Evolutionary conservation across 495 filamentous ascomycete genomes (phyloP), one percentile per base, ranked within the genome.

Genomic region (Xylaria telfairii): DNA sequence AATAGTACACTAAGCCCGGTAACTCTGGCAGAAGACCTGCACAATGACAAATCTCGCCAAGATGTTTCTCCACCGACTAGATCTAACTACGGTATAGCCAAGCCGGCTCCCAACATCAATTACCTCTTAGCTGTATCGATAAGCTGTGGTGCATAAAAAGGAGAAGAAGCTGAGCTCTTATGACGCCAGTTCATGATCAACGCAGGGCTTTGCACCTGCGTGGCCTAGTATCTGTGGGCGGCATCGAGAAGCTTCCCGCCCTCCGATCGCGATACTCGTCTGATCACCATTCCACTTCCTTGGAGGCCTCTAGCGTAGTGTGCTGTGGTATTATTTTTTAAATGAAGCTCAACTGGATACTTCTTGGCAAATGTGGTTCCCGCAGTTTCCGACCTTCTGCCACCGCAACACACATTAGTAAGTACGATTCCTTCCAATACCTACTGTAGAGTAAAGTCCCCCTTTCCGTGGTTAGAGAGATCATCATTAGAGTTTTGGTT

Each of bases 31-130:
- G 10, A 10, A 42, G 34, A 28, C 37, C 34, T 62, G 61, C 41
- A 65, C 28, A 37, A 51, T 65, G 62, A 65, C 62, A 65, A 65
- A 65, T 65, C 42, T 44, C 26, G 42, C 62, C 62, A 65, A 51
- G 62, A 28, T n/a, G n/a, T 37, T 21, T 4, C 62, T 21, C 62
- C 28, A 21, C 41, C 41, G 3, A 46, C 41, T 28, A 61, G n/a
- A 42, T 42, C 37, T 42, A 41, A 28, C 4, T 21, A 2, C 9
- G n/a, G 6, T 62, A 41, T 62, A 10, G 59, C 37, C 59, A 42
- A 62, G 56, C 59, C 59, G 59, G 59, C 59, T 24, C 34, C 19
- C 34, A 62, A 62, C 39, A 12, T 42, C 30, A 13, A 62, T 62
- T 42, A 21, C 37, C n/a, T 17, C 37, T 42, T 62, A 28, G 37